phyloP scores from a whole-genome alignment of 2,329 filamentous ascomycete genomes.

The Phyllachora maydis region DNA sequence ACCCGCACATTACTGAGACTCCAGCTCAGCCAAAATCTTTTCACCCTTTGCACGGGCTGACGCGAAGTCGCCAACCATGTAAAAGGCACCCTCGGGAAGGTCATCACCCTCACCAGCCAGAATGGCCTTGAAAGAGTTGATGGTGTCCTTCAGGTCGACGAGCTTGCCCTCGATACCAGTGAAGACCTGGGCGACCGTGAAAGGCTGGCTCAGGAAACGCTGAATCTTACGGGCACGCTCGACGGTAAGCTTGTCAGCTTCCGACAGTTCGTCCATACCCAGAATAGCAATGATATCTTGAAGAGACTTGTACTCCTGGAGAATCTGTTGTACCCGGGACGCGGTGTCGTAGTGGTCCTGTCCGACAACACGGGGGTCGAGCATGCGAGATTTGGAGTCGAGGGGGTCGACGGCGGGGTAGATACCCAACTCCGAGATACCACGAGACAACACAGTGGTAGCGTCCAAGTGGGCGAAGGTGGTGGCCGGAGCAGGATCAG shows the following conservation, averaged over 20 bases:
- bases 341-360: constrained; percentile 95
- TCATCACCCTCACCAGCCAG: constrained; percentile 87
- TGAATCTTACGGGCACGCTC: constrained; percentile 99
- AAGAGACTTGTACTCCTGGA: constrained; percentile 99
- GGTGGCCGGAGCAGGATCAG: constrained; percentile 96
- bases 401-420: constrained; percentile 99
- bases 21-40: constrained; percentile 97
- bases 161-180: constrained; percentile 89
- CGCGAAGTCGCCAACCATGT: constrained; percentile 96
- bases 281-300: constrained; percentile 99
- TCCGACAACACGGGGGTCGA: constrained; percentile 96
- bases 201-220: constrained; percentile 98
- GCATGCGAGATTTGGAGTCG: constrained; percentile 98
- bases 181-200: constrained; percentile 71
- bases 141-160: constrained; percentile 97
- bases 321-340: constrained; percentile 92
- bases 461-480: constrained; percentile 99
- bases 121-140: constrained; percentile 92
- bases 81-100: constrained; percentile 84
- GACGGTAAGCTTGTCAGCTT: constrained; percentile 98
- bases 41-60: constrained; percentile 92
- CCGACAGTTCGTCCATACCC: constrained; percentile 99
- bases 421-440: constrained; percentile 99
- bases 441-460: constrained; percentile 99
- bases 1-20: too few species aligned